Evolutionary conservation across 441 rosid genomes (phyloP).

Genomic region (Mallotus repandus): DNA sequence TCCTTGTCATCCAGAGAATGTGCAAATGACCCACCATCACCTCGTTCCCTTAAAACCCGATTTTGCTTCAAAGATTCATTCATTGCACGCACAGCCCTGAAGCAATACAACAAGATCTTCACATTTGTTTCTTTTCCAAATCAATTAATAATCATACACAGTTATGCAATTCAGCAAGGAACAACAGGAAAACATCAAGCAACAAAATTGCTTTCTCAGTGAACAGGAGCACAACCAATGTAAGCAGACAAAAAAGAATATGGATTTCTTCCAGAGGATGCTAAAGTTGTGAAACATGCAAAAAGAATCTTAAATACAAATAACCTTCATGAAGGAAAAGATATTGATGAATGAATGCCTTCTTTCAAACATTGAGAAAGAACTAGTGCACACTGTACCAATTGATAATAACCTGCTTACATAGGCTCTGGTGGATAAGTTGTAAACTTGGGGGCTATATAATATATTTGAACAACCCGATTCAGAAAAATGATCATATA

Average conservation of each 20-base stretch:
- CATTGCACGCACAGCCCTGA: constrained; percentile 99
- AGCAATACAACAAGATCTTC: constrained; percentile 19
- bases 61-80: constrained; percentile 97
- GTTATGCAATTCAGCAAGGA: not conserved
- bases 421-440: no score
- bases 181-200: not conserved
- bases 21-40: constrained; percentile 51
- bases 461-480: no score
- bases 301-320: not conserved
- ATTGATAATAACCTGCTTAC: no score
- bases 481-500: no score
- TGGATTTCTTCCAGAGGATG: not conserved
- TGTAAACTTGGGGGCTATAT: no score
- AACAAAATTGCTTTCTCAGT: not conserved
- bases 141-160: not conserved
- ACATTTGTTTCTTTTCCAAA: not conserved
- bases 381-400: no score
- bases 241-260: not conserved
- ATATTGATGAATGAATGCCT: not conserved
- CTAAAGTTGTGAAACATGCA: not conserved
- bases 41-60: constrained; percentile 62
- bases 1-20: constrained; percentile 50
- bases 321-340: not conserved
- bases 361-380: not conserved
- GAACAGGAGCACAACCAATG: not conserved